phyloP scores from a whole-genome alignment of 2,329 filamentous ascomycete species.

The Colletotrichum spaethianum region DNA sequence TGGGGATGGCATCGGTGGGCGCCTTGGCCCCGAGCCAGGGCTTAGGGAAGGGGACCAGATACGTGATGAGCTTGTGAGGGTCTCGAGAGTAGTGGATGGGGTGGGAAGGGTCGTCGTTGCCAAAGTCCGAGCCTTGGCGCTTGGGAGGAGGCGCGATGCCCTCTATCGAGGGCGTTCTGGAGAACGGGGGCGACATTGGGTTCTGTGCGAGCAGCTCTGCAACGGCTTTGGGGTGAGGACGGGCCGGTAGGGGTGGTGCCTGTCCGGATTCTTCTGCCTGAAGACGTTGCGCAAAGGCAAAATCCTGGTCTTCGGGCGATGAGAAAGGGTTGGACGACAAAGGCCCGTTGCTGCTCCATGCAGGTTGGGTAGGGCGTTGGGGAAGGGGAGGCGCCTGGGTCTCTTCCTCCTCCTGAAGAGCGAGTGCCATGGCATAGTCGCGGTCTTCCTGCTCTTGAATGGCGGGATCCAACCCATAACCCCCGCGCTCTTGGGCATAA shows the following conservation, averaged over 20 bases:
- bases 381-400: conserved; percentile 19
- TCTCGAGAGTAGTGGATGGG: conserved; percentile 35
- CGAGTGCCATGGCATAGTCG: conserved; percentile 35
- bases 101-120: conserved; percentile 36
- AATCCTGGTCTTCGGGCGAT: conserved; percentile 29
- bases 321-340: conserved; percentile 22
- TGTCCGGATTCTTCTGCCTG: conserved; percentile 29
- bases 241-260: conserved; percentile 28
- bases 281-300: conserved; percentile 26
- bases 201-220: conserved; percentile 29
- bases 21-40: conserved; percentile 29
- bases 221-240: conserved; percentile 29
- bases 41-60: conserved; percentile 38
- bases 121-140: conserved; percentile 31
- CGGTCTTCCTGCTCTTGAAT: conserved; percentile 37
- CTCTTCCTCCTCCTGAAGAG: conserved; percentile 37
- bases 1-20: conserved; percentile 21
- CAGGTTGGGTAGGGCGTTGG: conserved; percentile 13
- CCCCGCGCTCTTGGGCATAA: conserved; percentile 32
- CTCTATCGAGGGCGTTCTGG: conserved; percentile 31
- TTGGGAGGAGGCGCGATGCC: conserved; percentile 31
- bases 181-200: conserved; percentile 23
- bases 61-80: conserved; percentile 38
- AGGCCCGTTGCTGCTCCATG: conserved; percentile 12
- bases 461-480: conserved; percentile 1